Conservation (phyloP, 2,329 filamentous ascomycete species). For the Paecilomyces niveus region DNA sequence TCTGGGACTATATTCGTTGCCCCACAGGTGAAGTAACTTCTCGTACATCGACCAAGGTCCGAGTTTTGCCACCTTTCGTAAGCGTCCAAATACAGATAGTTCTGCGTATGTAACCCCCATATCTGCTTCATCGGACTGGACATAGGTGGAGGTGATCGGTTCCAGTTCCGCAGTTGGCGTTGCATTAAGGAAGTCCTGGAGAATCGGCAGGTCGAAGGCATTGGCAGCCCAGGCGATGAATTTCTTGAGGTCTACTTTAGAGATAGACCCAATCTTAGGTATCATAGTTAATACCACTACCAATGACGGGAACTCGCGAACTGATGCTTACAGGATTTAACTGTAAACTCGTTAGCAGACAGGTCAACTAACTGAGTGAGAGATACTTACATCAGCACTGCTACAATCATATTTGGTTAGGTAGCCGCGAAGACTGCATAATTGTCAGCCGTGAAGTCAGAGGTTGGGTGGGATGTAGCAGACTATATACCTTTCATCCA, state of each 20-base stretch:
- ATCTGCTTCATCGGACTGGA: slow-evolving; percentile 51
- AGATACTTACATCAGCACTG: slow-evolving; percentile 45
- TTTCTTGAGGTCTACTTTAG: slow-evolving; percentile 62
- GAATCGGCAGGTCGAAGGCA: slow-evolving; percentile 56
- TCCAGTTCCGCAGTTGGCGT: slow-evolving; percentile 58
- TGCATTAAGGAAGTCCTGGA: slow-evolving; percentile 59
- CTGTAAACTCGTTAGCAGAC: slow-evolving; percentile 8
- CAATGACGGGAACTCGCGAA: neutral
- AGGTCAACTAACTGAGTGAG: slow-evolving; percentile 42
- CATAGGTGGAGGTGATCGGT: slow-evolving; percentile 58
- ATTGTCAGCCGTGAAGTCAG: slow-evolving; percentile 23
- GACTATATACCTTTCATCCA: slow-evolving; percentile 44
- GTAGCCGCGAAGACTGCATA: slow-evolving; percentile 45
- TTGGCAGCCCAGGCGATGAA: slow-evolving; percentile 61
- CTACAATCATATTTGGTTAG: slow-evolving; percentile 64
- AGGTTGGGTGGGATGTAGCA: slow-evolving; percentile 8
- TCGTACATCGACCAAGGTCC: slow-evolving; percentile 50
- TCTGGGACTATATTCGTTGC: slow-evolving; percentile 28
- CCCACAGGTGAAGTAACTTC: slow-evolving; percentile 47
- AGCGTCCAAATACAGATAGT: slow-evolving; percentile 45
- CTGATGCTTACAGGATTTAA: slow-evolving; percentile 18
- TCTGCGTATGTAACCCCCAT: slow-evolving; percentile 51
- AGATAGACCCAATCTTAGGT: slow-evolving; percentile 39
- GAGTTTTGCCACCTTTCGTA: slow-evolving; percentile 50
- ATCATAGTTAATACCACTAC: neutral